Evolutionary conservation across 345 rosid species (phyloP).

Genomic region (Streptanthus diversifolius): DNA sequence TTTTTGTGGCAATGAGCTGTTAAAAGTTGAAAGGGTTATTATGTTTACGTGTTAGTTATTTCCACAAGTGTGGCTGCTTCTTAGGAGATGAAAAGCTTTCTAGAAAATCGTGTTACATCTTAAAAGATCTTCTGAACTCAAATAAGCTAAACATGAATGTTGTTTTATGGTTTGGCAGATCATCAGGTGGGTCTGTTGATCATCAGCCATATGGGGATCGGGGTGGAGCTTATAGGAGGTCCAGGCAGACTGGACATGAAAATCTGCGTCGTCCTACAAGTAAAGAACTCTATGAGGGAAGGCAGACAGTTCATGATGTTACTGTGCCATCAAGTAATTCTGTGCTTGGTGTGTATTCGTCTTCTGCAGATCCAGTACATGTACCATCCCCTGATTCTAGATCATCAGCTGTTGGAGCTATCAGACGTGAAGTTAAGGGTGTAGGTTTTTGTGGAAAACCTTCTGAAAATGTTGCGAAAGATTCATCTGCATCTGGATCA

Average conservation of each 20-base stretch:
- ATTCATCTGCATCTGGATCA: constrained; percentile 42
- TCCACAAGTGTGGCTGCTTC: background rate
- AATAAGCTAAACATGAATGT: background rate
- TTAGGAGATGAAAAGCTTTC: too few species aligned
- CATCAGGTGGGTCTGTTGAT: constrained; percentile 39
- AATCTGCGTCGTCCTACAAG: constrained; percentile 3
- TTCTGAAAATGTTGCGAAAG: constrained; percentile 50
- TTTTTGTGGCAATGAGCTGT: background rate
- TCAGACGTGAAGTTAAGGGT: constrained; percentile 88
- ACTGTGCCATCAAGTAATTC: constrained; percentile 55
- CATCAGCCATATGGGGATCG: constrained; percentile 36
- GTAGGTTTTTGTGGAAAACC: constrained; percentile 64
- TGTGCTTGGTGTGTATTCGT: constrained; percentile 74
- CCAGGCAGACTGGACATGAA: background rate
- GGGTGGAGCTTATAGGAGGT: background rate
- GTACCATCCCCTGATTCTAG: constrained; percentile 91
- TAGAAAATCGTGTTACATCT: background rate
- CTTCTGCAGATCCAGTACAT: constrained; percentile 90
- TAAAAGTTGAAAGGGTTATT: background rate
- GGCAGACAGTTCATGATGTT: background rate
- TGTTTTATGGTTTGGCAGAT: constrained; percentile 25
- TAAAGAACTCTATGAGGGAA: constrained; percentile 14
- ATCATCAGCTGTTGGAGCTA: constrained; percentile 75
- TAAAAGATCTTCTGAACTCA: background rate
- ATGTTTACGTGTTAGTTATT: background rate